Evolutionary conservation across 2,329 filamentous ascomycete genomes (phyloP).

Genomic region (Penicillium sp.): DNA sequence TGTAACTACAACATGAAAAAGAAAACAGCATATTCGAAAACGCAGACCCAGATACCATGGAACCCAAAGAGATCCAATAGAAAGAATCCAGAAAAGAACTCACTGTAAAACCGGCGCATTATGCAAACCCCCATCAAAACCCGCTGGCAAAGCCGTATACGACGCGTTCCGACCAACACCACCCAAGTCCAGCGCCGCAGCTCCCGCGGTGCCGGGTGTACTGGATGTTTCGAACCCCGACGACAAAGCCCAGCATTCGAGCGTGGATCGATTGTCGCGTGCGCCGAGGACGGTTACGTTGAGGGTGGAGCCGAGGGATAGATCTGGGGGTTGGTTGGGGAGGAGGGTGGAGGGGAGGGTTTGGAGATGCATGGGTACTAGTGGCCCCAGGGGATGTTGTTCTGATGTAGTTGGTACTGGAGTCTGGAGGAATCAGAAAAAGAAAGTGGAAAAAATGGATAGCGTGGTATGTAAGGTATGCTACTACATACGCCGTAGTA

Average conservation of each 20-base stretch:
- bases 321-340: slow-evolving; percentile 3
- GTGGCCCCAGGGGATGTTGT: neutral
- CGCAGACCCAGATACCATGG: too few species aligned
- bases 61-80: neutral
- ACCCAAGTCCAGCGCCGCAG: slow-evolving; percentile 34
- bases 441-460: neutral
- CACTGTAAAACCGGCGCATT: slow-evolving; percentile 45
- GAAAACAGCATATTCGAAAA: neutral
- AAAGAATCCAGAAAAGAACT: slow-evolving; percentile 13
- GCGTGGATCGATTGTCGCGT: slow-evolving; percentile 37
- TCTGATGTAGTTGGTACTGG: too few species aligned
- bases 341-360: slow-evolving; percentile 12
- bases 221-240: slow-evolving; percentile 35
- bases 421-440: neutral
- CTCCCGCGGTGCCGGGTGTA: slow-evolving; percentile 34
- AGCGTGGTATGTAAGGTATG: too few species aligned
- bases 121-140: slow-evolving; percentile 43
- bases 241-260: slow-evolving; percentile 49
- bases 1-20: neutral
- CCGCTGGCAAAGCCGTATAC: slow-evolving; percentile 39
- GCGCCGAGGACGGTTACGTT: slow-evolving; percentile 45
- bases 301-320: slow-evolving; percentile 25
- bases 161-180: slow-evolving; percentile 30
- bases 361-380: slow-evolving; percentile 13
- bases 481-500: too few species aligned